Conservation (phyloP, 306 rosid species). For the Vigna mungo region DNA sequence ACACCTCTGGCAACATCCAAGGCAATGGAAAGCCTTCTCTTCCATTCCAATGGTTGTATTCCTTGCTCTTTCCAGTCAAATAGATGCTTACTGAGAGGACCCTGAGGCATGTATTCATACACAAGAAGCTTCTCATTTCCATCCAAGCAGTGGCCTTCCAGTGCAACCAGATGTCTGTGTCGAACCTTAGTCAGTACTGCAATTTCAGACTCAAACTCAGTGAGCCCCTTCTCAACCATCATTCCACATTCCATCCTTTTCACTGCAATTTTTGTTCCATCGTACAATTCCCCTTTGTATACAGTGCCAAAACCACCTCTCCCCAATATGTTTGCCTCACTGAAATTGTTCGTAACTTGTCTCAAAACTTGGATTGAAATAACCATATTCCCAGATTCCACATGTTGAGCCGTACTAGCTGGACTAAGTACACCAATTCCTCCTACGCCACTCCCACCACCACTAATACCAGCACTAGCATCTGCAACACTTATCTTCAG, state of each 20-base stretch:
- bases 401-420: conserved; percentile 54
- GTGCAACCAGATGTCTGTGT: conserved; percentile 85
- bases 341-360: conserved; percentile 78
- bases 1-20: conserved; percentile 98
- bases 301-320: conserved; percentile 94
- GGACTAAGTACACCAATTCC: conserved; percentile 43
- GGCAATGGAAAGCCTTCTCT: conserved; percentile 77
- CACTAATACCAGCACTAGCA: not conserved
- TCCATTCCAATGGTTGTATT: conserved; percentile 79
- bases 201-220: conserved; percentile 83
- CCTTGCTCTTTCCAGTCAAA: conserved; percentile 68
- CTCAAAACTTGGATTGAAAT: conserved; percentile 81
- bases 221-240: conserved; percentile 75
- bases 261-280: conserved; percentile 90
- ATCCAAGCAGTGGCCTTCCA: conserved; percentile 86
- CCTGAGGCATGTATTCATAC: conserved; percentile 94
- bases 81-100: conserved; percentile 79
- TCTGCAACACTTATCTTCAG: conserved; percentile 63
- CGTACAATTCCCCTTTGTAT: conserved; percentile 83
- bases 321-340: conserved; percentile 71
- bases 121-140: conserved; percentile 94
- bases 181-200: conserved; percentile 88
- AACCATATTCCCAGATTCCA: conserved; percentile 74
- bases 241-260: conserved; percentile 87
- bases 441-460: not conserved